Conservation (phyloP, 805 yeast species). For the Sporopachydermia lactativora region DNA sequence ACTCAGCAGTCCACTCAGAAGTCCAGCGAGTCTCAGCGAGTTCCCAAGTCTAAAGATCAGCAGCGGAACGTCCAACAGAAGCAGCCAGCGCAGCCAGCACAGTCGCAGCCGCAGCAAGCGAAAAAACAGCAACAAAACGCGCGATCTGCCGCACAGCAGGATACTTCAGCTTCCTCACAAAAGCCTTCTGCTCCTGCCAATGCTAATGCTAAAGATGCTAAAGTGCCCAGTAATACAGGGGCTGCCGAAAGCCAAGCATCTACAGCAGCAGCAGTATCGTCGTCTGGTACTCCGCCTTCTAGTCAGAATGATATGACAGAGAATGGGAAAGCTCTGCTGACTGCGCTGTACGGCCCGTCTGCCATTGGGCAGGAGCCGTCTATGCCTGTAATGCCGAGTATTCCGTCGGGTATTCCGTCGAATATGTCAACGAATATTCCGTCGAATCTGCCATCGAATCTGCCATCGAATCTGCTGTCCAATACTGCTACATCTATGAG, state of each 20-base stretch:
- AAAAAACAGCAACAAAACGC: not conserved
- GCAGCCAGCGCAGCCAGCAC: constrained; percentile 8
- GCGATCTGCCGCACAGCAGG: constrained; percentile 2
- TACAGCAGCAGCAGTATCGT: too few relatives aligned
- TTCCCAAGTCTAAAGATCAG: not conserved
- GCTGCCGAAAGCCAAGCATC: too few relatives aligned
- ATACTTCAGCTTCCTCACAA: not conserved
- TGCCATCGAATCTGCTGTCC: too few relatives aligned
- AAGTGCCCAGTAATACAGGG: too few relatives aligned
- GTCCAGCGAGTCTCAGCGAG: not conserved
- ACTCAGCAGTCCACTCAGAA: constrained; percentile 1
- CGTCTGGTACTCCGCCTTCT: too few relatives aligned
- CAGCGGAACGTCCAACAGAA: constrained; percentile 7
- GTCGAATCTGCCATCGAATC: too few relatives aligned
- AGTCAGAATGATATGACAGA: not conserved
- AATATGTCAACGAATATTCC: too few relatives aligned
- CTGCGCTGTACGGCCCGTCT: not conserved
- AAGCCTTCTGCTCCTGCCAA: constrained; percentile 1
- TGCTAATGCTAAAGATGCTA: constrained; percentile 1
- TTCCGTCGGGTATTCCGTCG: too few relatives aligned
- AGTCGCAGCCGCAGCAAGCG: constrained; percentile 4
- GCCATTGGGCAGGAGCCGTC: too few relatives aligned
- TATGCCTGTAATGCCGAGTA: too few relatives aligned
- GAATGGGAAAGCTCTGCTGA: not conserved
- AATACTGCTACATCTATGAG: not conserved